Conservation (phyloP, 2,329 filamentous ascomycete species). For the Clonostachys rosea region DNA sequence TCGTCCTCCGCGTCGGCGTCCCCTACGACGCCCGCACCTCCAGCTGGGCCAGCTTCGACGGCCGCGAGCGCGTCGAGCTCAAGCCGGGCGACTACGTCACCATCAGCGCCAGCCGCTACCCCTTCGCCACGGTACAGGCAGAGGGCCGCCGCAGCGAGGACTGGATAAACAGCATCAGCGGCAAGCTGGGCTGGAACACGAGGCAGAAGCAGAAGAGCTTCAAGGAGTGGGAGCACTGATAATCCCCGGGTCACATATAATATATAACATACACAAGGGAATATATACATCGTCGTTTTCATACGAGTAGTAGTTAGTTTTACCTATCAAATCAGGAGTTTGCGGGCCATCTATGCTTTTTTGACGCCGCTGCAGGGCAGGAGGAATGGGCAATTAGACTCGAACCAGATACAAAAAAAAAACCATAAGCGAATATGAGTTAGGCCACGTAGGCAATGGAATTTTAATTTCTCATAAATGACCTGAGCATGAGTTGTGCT, state of each 20-base stretch:
- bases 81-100: slow-evolving; percentile 78
- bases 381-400: no score
- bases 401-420: no score
- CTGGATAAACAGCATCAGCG: slow-evolving; percentile 77
- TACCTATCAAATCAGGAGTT: no score
- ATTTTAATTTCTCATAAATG: no score
- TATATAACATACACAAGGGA: no score
- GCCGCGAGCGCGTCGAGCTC: slow-evolving; percentile 80
- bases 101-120: slow-evolving; percentile 74
- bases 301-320: no score
- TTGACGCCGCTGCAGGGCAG: no score
- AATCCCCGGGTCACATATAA: not conserved
- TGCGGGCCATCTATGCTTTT: no score
- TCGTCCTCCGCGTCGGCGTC: slow-evolving; percentile 89
- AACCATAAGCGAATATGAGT: no score
- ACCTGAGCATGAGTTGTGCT: no score
- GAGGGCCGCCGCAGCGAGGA: slow-evolving; percentile 67
- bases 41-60: slow-evolving; percentile 98
- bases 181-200: slow-evolving; percentile 79
- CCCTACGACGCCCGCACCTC: slow-evolving; percentile 86
- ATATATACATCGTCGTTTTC: no score
- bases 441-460: no score
- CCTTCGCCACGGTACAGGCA: slow-evolving; percentile 73
- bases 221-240: slow-evolving; percentile 38
- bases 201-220: slow-evolving; percentile 69